Evolutionary conservation across 805 yeast genomes (phyloP).

Genomic region (Metschnikowia picachoensis): DNA sequence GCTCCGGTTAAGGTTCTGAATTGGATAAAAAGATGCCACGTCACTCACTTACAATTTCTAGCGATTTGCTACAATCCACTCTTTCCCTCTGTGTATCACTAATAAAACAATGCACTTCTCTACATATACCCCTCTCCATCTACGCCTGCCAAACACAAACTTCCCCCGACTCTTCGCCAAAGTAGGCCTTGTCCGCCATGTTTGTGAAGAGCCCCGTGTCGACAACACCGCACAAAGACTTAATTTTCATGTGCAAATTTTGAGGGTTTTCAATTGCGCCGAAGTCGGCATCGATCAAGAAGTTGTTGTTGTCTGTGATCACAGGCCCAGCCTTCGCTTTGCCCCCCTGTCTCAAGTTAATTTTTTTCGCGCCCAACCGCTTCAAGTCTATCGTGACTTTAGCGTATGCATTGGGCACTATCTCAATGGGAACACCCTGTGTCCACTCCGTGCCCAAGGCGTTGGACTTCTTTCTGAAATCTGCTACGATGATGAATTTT

Average conservation of each 20-base stretch:
- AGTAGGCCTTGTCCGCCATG: constrained; percentile 76
- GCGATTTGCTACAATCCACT: too few species aligned
- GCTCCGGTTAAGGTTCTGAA: too few species aligned
- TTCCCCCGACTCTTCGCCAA: constrained; percentile 79
- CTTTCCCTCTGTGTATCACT: too few species aligned
- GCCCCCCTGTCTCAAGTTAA: constrained; percentile 78
- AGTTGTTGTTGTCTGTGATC: constrained; percentile 92
- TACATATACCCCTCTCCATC: background rate
- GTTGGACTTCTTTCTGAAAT: constrained; percentile 76
- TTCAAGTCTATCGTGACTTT: constrained; percentile 65
- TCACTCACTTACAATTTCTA: too few species aligned
- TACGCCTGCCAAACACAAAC: constrained; percentile 18
- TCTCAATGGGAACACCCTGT: constrained; percentile 93
- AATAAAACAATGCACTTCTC: background rate
- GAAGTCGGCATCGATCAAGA: constrained; percentile 89
- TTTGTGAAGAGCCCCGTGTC: constrained; percentile 88
- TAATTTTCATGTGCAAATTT: constrained; percentile 60
- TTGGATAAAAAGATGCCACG: too few species aligned
- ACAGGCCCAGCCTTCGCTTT: constrained; percentile 95
- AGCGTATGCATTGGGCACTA: constrained; percentile 83
- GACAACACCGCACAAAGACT: constrained; percentile 84
- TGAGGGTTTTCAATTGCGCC: constrained; percentile 59
- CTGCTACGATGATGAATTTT: constrained; percentile 85
- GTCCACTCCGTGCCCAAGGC: constrained; percentile 77
- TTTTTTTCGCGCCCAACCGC: constrained; percentile 58